Conservation (phyloP, 768 basidiomycete species). For the Tremella fuciformis region DNA sequence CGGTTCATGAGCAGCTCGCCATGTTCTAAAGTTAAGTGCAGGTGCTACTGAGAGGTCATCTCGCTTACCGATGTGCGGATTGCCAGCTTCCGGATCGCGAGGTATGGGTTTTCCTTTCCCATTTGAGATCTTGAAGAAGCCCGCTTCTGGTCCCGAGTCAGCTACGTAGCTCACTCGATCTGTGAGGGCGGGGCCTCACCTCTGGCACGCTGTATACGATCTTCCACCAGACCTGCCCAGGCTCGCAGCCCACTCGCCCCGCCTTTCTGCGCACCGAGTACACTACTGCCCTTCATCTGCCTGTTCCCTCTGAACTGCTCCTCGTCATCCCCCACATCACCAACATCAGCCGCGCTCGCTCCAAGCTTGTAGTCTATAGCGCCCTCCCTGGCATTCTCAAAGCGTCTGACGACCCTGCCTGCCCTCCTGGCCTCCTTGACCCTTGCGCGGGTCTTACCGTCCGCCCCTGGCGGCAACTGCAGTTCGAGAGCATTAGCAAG, state of each 20-base stretch:
- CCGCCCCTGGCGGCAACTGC: conserved; percentile 39
- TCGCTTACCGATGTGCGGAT: conserved; percentile 60
- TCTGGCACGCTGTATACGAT: conserved; percentile 62
- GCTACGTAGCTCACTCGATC: background rate
- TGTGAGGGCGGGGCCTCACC: conserved; percentile 15
- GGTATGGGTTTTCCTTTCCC: conserved; percentile 63
- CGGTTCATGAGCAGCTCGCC: conserved; percentile 57
- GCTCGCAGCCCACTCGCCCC: conserved; percentile 65
- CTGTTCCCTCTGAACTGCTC: conserved; percentile 40
- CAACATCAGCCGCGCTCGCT: conserved; percentile 11
- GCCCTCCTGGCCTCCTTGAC: conserved; percentile 58
- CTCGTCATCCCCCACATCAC: conserved; percentile 19
- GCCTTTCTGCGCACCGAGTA: conserved; percentile 41
- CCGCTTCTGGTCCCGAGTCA: conserved; percentile 66
- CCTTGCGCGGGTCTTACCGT: conserved; percentile 43
- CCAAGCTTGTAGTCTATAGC: conserved; percentile 75
- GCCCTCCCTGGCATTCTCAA: conserved; percentile 66
- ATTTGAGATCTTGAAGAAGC: conserved; percentile 68
- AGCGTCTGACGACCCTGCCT: conserved; percentile 59
- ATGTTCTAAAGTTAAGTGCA: conserved; percentile 65
- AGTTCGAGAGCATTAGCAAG: conserved; percentile 41
- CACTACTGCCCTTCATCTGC: conserved; percentile 54
- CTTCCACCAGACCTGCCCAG: conserved; percentile 72
- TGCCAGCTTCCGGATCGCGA: conserved; percentile 56
- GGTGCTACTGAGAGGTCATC: conserved; percentile 57